A percentile compares a stretch with the other conserved stretches of the same genome.
phyloP scores from a whole-genome alignment of 805 yeast species.

The Pichia occidentalis region DNA sequence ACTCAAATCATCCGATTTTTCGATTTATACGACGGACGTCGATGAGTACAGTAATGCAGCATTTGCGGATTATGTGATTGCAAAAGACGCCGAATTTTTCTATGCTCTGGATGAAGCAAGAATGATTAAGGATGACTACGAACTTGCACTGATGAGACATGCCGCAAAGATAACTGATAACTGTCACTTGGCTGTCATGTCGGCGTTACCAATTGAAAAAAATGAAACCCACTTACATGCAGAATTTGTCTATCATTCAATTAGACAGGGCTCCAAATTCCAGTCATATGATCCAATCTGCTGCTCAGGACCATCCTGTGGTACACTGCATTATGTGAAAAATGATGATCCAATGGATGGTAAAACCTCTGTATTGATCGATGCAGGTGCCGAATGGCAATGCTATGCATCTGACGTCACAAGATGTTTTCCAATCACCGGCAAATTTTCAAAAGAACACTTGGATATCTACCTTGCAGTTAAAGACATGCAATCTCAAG shows the following conservation, averaged over 20 bases:
- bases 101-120: constrained; percentile 85
- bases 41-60: constrained; percentile 37
- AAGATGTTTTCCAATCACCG: constrained; percentile 86
- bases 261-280: constrained; percentile 86
- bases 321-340: constrained; percentile 83
- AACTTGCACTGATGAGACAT: constrained; percentile 64
- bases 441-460: constrained; percentile 86
- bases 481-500: constrained; percentile 68
- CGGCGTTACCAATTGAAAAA: constrained; percentile 78
- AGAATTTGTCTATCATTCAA: constrained; percentile 87
- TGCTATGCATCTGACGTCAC: constrained; percentile 93
- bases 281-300: constrained; percentile 94
- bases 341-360: constrained; percentile 61
- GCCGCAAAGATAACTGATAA: constrained; percentile 84
- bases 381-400: constrained; percentile 97
- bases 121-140: constrained; percentile 76
- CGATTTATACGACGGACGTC: constrained; percentile 49
- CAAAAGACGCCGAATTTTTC: constrained; percentile 44
- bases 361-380: constrained; percentile 69
- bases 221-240: constrained; percentile 94
- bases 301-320: constrained; percentile 87
- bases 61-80: constrained; percentile 33
- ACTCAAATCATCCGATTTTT: constrained; percentile 24
- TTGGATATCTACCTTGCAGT: constrained; percentile 76
- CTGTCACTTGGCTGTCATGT: constrained; percentile 87